Conservation (phyloP, 805 yeast genomes). For the Metschnikowia aberdeeniae region DNA sequence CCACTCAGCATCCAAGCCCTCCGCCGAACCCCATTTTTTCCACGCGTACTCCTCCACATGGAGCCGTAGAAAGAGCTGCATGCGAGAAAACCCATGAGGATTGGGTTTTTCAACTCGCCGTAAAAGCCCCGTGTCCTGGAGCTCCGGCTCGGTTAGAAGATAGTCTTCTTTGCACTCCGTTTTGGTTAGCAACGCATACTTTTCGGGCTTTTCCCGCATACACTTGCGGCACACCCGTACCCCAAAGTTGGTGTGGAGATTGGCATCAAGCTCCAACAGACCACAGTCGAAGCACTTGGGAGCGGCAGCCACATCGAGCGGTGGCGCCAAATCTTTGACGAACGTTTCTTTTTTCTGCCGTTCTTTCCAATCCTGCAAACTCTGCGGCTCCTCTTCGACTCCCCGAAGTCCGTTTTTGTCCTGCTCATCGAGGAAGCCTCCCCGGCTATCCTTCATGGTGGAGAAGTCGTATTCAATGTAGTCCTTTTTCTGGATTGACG, state of each 20-base stretch:
- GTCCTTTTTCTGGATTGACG: slow-evolving; percentile 51
- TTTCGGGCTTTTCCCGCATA: slow-evolving; percentile 70
- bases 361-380: slow-evolving; percentile 46
- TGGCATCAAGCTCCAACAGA: slow-evolving; percentile 74
- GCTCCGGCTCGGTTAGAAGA: slow-evolving; percentile 88
- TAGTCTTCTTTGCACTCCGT: slow-evolving; percentile 95
- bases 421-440: slow-evolving; percentile 64
- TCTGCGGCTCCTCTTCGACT: slow-evolving; percentile 41
- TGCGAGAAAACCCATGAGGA: slow-evolving; percentile 89
- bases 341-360: slow-evolving; percentile 37
- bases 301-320: slow-evolving; percentile 65
- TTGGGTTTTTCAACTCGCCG: slow-evolving; percentile 85
- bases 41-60: slow-evolving; percentile 94
- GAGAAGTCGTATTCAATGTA: slow-evolving; percentile 85
- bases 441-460: slow-evolving; percentile 81
- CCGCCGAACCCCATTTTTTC: slow-evolving; percentile 92
- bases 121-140: slow-evolving; percentile 63
- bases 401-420: slow-evolving; percentile 14
- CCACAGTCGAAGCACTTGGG: slow-evolving; percentile 83
- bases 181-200: slow-evolving; percentile 85
- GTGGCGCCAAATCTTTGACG: slow-evolving; percentile 61
- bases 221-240: slow-evolving; percentile 77
- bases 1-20: slow-evolving; percentile 90
- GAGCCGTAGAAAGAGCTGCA: slow-evolving; percentile 86
- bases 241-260: slow-evolving; percentile 64